Evolutionary conservation across 257 asterid genomes (phyloP).

Genomic region (Scutellaria galericulata): DNA sequence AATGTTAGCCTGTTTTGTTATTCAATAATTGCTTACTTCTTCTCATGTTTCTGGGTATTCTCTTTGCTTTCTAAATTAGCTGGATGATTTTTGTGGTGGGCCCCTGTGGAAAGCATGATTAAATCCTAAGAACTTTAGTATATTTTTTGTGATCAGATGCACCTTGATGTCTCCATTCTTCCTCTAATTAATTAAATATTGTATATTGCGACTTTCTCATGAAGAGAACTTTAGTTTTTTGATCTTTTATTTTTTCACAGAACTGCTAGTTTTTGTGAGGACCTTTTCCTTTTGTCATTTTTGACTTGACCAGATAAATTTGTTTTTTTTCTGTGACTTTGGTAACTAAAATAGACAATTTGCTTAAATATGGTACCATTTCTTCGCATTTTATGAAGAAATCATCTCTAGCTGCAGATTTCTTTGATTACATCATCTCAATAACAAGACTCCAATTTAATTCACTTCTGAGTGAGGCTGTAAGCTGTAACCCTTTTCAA

Average conservation of each 20-base stretch:
- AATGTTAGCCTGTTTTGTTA: slow-evolving; percentile 3
- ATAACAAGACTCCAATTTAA: background rate
- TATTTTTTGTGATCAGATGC: background rate
- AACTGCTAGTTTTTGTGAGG: background rate
- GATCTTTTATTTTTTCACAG: too few relatives aligned
- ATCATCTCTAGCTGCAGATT: slow-evolving; percentile 11
- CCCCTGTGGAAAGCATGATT: background rate
- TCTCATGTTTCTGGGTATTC: slow-evolving; percentile 3
- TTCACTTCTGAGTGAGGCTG: background rate
- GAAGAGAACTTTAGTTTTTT: background rate
- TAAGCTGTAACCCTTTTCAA: background rate
- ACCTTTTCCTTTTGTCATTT: background rate
- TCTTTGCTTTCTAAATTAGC: background rate
- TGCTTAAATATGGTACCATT: slow-evolving; percentile 5
- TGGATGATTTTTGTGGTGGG: slow-evolving; percentile 26
- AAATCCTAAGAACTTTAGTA: background rate
- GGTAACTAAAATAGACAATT: background rate
- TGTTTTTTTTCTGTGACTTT: background rate
- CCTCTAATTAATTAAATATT: background rate
- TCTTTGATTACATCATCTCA: background rate
- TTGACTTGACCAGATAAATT: slow-evolving; percentile 2
- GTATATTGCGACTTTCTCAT: background rate
- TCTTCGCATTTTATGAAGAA: slow-evolving; percentile 3
- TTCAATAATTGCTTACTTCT: slow-evolving; percentile 8
- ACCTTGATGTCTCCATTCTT: background rate